Evolutionary conservation across 495 filamentous ascomycete genomes (phyloP).

Genomic region (Talaromyces stipitatus): DNA sequence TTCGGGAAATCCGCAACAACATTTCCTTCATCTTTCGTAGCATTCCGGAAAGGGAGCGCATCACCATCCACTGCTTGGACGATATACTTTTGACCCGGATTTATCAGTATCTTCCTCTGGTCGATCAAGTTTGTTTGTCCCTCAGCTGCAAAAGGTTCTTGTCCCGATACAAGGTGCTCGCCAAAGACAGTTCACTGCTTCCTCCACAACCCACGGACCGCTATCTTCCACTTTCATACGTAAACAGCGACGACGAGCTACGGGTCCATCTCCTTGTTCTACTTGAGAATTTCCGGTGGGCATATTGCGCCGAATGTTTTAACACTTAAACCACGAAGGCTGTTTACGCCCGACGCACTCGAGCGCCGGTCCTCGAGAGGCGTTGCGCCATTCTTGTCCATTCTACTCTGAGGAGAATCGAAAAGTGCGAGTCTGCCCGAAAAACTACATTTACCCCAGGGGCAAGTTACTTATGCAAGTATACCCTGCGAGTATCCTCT

Average conservation of each 20-base stretch:
- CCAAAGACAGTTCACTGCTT: not conserved
- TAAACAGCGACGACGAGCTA: not conserved
- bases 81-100: not conserved
- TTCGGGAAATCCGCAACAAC: too few species aligned
- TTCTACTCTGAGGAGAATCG: not conserved
- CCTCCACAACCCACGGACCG: not conserved
- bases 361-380: not conserved
- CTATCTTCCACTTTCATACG: not conserved
- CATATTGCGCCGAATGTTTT: not conserved
- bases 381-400: not conserved
- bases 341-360: not conserved
- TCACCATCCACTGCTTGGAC: not conserved
- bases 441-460: not conserved
- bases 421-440: not conserved
- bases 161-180: not conserved
- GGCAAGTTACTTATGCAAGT: not conserved
- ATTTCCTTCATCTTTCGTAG: not conserved
- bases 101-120: not conserved
- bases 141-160: not conserved
- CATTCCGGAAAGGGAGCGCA: not conserved
- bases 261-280: not conserved
- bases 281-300: not conserved
- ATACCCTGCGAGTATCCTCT: not conserved
- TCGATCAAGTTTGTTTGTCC: not conserved
- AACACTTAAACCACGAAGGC: not conserved